Evolutionary conservation across 2,329 filamentous ascomycete species (phyloP), one percentile per base, ranked within the genome.

Genomic region (Pseudogymnoascus sp.): DNA sequence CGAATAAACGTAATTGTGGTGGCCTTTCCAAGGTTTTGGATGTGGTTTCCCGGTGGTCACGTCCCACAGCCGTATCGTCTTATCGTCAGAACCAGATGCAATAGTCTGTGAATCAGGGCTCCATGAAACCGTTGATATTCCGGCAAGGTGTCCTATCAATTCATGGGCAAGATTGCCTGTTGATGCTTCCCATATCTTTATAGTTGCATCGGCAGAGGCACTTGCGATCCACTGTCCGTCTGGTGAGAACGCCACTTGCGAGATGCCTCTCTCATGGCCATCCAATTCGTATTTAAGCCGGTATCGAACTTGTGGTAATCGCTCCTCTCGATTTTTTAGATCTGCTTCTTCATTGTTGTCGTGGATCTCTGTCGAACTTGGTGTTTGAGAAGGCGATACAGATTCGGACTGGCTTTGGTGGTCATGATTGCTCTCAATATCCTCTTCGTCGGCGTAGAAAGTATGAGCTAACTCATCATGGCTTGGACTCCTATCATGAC

Each of bases 1-100:
- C 60, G 89, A 91, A 76, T 96, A 96, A 34, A 99, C 88, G 75
- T 97, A 97, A 76, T 96, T 97, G 75, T 97, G 92, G 71, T 99
- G 95, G 2, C 95, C 93, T 23, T 89, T 81, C 68, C 97, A 80
- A 4, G 85, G 83, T 34, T 67, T 70, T 34, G 76, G 77, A 64
- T 81, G 82, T 12, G 83, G 82, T 6, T 81, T 77, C 0, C 83
- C 83, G 21, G 85, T 88, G 16, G 86, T 81, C 6, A 85, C 78
- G 71, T 97, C 90, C 95, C 95, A 99, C 1, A 99, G 79, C 2
- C 95, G 86, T 67, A 99, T 97, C 0, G 89, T 87, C 78, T 99
- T 99, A 81, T 99, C 95, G 76, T 99, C 95, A 4, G 90, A 93
- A 23, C 93, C 95, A 8, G 91, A 93, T 3, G 93, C 95, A 56